Evolutionary conservation across 345 rosid species (phyloP).

Genomic region (Populus davidiana): DNA sequence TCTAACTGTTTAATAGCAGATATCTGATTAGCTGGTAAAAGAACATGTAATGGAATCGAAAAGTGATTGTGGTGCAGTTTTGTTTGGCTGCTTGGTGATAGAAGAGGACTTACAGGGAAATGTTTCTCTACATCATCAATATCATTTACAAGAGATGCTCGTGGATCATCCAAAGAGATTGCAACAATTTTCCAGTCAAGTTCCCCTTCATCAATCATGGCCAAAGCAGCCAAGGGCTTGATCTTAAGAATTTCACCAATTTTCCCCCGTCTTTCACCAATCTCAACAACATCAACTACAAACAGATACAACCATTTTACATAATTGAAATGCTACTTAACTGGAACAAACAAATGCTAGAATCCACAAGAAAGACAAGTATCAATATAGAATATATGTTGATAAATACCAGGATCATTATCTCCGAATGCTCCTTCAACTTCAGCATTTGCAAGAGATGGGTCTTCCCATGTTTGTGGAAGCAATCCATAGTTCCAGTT

Average conservation of each 20-base stretch:
- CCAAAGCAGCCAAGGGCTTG: slow-evolving; percentile 86
- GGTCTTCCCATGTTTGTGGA: slow-evolving; percentile 99
- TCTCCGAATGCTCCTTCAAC: slow-evolving; percentile 93
- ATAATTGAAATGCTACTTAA: not conserved
- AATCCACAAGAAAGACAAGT: not conserved
- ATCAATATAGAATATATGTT: not conserved
- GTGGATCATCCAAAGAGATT: slow-evolving; percentile 89
- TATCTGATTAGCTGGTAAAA: not conserved
- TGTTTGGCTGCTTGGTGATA: not conserved
- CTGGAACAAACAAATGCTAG: not conserved
- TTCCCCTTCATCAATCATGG: slow-evolving; percentile 99
- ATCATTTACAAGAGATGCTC: slow-evolving; percentile 88
- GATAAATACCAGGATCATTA: slow-evolving; percentile 72
- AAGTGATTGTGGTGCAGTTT: not conserved
- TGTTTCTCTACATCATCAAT: slow-evolving; percentile 85
- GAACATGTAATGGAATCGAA: not conserved
- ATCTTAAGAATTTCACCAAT: slow-evolving; percentile 73
- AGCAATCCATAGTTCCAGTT: slow-evolving; percentile 97
- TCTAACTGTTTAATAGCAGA: not conserved
- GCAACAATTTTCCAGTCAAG: slow-evolving; percentile 98
- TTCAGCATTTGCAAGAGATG: slow-evolving; percentile 67
- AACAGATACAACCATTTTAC: not conserved
- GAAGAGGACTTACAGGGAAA: slow-evolving; percentile 63
- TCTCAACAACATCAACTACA: slow-evolving; percentile 94
- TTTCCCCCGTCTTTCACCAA: slow-evolving; percentile 64